A percentile compares a stretch with the other conserved stretches of the same genome.
Evolutionary conservation across 2,329 filamentous ascomycete species (phyloP).

Genomic region (Microdochium trichocladiopsis): DNA sequence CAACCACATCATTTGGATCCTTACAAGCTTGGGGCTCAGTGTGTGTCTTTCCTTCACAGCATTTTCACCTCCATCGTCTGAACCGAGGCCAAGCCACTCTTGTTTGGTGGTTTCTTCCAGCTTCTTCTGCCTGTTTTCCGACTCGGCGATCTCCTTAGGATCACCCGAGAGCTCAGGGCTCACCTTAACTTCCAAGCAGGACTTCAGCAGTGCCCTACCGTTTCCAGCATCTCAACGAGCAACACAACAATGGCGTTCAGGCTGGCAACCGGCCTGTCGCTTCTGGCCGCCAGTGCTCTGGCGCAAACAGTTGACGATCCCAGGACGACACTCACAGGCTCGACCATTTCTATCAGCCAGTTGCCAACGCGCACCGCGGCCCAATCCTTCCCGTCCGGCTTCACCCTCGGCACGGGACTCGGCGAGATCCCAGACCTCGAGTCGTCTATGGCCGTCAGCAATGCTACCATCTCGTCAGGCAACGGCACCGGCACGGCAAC

Average conservation of each 20-base stretch:
- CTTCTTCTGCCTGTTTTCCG: too few species aligned
- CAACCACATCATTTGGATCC: too few species aligned
- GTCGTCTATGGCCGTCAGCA: slow-evolving; percentile 19
- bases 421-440: slow-evolving; percentile 16
- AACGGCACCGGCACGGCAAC: slow-evolving; percentile 15
- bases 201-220: too few species aligned
- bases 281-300: slow-evolving; percentile 12
- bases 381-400: slow-evolving; percentile 18
- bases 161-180: too few species aligned
- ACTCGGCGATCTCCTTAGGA: too few species aligned
- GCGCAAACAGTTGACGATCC: slow-evolving; percentile 26
- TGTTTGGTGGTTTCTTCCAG: too few species aligned
- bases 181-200: too few species aligned
- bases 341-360: slow-evolving; percentile 17
- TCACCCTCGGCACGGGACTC: slow-evolving; percentile 26
- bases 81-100: too few species aligned
- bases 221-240: neutral
- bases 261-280: slow-evolving; percentile 12
- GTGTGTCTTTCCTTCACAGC: too few species aligned
- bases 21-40: too few species aligned
- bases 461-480: slow-evolving; percentile 20
- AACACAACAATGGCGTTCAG: slow-evolving; percentile 7
- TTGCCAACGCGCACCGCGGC: slow-evolving; percentile 32
- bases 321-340: slow-evolving; percentile 28
- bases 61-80: too few species aligned